These are phyloP conservation scores for Emmonsia crescens DNA, from an alignment of 2,329 filamentous ascomycete species.

Conservation along the genomic window DNA sequence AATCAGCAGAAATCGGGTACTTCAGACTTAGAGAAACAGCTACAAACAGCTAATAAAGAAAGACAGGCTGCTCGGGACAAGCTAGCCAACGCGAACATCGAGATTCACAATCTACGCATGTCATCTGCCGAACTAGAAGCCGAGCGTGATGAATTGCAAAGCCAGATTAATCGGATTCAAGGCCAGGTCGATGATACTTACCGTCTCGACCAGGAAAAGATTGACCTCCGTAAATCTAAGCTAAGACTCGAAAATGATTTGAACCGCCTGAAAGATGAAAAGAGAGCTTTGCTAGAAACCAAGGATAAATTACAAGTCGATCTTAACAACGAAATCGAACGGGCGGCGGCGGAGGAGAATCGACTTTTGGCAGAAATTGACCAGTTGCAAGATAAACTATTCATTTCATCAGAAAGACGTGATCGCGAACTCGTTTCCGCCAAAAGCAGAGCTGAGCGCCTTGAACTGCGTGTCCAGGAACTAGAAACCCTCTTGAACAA, in stretches of 20 bases:
- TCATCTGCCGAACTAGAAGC: constrained; percentile 49
- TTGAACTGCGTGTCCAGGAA: constrained; percentile 47
- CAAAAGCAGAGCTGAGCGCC: constrained; percentile 52
- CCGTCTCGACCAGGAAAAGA: constrained; percentile 55
- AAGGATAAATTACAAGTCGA: constrained; percentile 51
- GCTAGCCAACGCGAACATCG: constrained; percentile 47
- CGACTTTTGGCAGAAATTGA: constrained; percentile 42
- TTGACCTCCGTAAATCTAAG: constrained; percentile 57
- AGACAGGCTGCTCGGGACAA: constrained; percentile 55
- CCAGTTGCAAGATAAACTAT: constrained; percentile 43
- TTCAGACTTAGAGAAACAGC: constrained; percentile 47
- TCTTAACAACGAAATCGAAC: constrained; percentile 55
- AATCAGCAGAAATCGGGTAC: constrained; percentile 47
- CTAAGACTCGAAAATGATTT: constrained; percentile 58
- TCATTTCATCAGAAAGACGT: constrained; percentile 27
- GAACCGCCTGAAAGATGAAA: constrained; percentile 54
- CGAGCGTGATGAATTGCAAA: constrained; percentile 57
- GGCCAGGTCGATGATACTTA: constrained; percentile 48
- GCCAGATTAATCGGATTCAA: constrained; percentile 45
- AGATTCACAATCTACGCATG: constrained; percentile 49
- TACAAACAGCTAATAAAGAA: constrained; percentile 48
- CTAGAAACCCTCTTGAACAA: constrained; percentile 45
- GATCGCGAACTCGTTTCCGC: constrained; percentile 42
- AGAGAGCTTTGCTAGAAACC: constrained; percentile 45
- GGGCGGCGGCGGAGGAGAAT: constrained; percentile 55